Percentiles rank a stretch among this genome's conserved stretches.
Evolutionary conservation across 116 monocot genomes (phyloP).

Genomic region (Cymodocea nodosa): DNA sequence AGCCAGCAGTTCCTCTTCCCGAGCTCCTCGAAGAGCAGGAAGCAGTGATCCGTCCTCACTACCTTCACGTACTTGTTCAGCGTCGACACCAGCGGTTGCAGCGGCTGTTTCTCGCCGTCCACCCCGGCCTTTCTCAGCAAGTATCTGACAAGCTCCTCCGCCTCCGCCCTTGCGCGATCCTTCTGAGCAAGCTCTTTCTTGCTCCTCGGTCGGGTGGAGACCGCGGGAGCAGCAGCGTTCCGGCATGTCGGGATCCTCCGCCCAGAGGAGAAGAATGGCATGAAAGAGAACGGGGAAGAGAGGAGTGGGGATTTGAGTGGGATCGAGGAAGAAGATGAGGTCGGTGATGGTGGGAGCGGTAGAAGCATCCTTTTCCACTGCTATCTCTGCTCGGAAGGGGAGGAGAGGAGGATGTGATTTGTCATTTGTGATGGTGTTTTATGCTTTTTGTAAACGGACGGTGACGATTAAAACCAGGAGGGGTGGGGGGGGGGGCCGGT

Average conservation of each 20-base stretch:
- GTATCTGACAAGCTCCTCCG: slow-evolving; percentile 43
- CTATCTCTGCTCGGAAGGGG: no score
- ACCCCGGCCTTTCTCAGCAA: slow-evolving; percentile 39
- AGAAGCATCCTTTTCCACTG: no score
- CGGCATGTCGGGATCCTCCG: background rate
- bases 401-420: no score
- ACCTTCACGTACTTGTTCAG: slow-evolving; percentile 62
- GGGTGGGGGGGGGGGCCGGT: no score
- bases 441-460: no score
- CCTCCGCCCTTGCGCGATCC: slow-evolving; percentile 4
- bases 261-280: background rate
- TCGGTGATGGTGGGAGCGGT: background rate
- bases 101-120: slow-evolving; percentile 21
- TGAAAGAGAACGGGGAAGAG: background rate
- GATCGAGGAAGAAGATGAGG: background rate
- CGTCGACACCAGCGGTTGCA: slow-evolving; percentile 46
- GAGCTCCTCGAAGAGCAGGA: slow-evolving; percentile 90
- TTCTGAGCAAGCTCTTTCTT: background rate
- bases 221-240: background rate
- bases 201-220: slow-evolving; percentile 1
- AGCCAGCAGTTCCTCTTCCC: slow-evolving; percentile 76
- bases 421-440: no score
- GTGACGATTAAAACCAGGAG: no score
- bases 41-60: slow-evolving; percentile 82
- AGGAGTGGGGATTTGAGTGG: background rate